Evolutionary conservation across 306 rosid species (phyloP).

Genomic region (Cajanus cajan): DNA sequence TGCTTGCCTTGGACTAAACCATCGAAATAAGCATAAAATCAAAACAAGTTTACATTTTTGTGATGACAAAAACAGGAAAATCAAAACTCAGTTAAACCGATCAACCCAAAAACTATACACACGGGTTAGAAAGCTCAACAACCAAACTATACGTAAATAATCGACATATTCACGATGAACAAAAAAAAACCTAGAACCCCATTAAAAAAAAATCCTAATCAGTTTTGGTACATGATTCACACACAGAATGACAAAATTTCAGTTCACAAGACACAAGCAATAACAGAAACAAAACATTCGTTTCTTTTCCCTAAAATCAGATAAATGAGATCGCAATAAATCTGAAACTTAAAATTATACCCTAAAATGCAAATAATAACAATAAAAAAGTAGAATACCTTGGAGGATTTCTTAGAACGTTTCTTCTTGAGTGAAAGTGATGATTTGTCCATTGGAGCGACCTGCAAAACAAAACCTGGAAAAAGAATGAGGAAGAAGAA

Average conservation of each 20-base stretch:
- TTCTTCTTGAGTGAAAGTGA: conserved; percentile 64
- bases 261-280: neutral
- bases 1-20: conserved; percentile 50
- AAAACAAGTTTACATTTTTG: neutral
- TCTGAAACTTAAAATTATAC: conserved; percentile 14
- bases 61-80: conserved; percentile 10
- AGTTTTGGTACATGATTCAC: neutral
- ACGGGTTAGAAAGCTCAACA: neutral
- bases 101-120: conserved; percentile 8
- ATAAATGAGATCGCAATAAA: neutral
- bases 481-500: neutral
- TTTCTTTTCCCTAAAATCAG: neutral
- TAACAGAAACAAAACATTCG: conserved; percentile 7
- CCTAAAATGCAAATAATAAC: conserved; percentile 6
- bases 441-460: conserved; percentile 67
- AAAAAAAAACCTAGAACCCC: neutral
- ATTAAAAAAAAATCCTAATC: neutral
- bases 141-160: conserved; percentile 12
- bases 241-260: neutral
- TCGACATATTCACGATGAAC: neutral
- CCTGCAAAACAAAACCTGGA: conserved; percentile 51
- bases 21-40: conserved; percentile 2
- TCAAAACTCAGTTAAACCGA: neutral
- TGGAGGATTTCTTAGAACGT: conserved; percentile 57
- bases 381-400: conserved; percentile 49